These are phyloP conservation scores for Colletotrichum australisinense DNA, from an alignment of 2,329 filamentous ascomycete genomes.

Conservation along the genomic window DNA sequence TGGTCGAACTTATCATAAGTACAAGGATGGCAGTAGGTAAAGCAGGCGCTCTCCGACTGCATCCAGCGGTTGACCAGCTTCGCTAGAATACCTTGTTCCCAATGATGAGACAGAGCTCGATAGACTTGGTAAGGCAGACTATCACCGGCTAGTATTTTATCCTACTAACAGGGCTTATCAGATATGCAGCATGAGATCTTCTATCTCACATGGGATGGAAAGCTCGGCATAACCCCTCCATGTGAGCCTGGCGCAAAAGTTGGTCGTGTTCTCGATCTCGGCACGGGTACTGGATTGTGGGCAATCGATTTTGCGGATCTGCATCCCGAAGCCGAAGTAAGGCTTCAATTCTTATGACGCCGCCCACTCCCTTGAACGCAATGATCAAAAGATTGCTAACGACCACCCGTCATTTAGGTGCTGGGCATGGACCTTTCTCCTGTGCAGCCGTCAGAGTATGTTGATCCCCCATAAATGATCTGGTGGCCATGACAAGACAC, in stretches of 20 bases:
- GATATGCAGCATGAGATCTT: constrained; percentile 66
- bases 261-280: constrained; percentile 39
- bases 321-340: constrained; percentile 44
- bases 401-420: not conserved
- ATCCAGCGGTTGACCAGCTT: not conserved
- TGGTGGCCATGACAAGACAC: constrained; percentile 49
- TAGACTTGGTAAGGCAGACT: not conserved
- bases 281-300: constrained; percentile 42
- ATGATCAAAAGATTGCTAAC: not conserved
- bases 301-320: constrained; percentile 53
- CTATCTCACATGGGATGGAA: constrained; percentile 52
- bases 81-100: constrained; percentile 11
- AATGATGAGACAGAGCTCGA: constrained; percentile 20
- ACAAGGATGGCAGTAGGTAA: constrained; percentile 17
- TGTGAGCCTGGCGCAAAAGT: constrained; percentile 32
- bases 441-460: not conserved
- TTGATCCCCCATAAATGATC: not conserved
- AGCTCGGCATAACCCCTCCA: constrained; percentile 1
- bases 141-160: not conserved
- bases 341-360: not conserved
- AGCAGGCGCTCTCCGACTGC: not conserved
- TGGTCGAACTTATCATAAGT: constrained; percentile 37
- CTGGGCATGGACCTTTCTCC: constrained; percentile 40
- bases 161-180: not conserved
- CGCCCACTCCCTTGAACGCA: not conserved